These are phyloP conservation scores for Carpinus viminea DNA, from an alignment of 306 rosid species.

Conservation along the genomic window DNA sequence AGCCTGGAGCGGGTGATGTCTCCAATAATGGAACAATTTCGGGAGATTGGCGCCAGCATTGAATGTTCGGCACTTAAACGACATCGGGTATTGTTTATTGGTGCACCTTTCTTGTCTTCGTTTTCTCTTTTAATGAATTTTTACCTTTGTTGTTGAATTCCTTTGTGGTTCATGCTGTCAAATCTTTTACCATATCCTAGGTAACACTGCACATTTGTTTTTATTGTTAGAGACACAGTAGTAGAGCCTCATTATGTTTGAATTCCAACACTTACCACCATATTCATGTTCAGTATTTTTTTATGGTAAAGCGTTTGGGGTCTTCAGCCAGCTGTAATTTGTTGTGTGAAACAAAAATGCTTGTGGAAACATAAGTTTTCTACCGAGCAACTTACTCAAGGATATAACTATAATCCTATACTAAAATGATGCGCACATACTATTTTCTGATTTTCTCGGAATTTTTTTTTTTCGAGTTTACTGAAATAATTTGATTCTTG, in stretches of 20 bases:
- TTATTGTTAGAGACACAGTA: background rate
- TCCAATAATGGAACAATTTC: slow-evolving; percentile 96
- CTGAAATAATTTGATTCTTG: background rate
- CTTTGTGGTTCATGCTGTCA: background rate
- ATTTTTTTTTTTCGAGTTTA: background rate
- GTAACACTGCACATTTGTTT: background rate
- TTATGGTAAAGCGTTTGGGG: background rate
- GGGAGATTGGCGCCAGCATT: slow-evolving; percentile 92
- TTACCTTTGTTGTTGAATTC: background rate
- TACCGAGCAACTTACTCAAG: background rate
- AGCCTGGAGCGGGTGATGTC: slow-evolving; percentile 96
- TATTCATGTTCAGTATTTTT: background rate
- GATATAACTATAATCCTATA: background rate
- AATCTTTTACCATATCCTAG: background rate
- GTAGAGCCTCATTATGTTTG: background rate
- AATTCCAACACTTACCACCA: background rate
- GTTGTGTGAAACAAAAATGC: background rate
- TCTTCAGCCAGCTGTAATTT: background rate
- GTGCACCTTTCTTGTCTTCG: background rate
- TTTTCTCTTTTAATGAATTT: background rate
- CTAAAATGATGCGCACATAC: background rate
- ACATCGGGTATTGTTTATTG: slow-evolving; percentile 62
- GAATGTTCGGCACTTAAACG: slow-evolving; percentile 89
- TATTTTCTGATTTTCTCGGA: background rate
- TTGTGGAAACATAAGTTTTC: background rate